These are phyloP conservation scores for Juglanconis oblonga DNA, from an alignment of 2,329 filamentous ascomycete species.

Conservation along the genomic window DNA sequence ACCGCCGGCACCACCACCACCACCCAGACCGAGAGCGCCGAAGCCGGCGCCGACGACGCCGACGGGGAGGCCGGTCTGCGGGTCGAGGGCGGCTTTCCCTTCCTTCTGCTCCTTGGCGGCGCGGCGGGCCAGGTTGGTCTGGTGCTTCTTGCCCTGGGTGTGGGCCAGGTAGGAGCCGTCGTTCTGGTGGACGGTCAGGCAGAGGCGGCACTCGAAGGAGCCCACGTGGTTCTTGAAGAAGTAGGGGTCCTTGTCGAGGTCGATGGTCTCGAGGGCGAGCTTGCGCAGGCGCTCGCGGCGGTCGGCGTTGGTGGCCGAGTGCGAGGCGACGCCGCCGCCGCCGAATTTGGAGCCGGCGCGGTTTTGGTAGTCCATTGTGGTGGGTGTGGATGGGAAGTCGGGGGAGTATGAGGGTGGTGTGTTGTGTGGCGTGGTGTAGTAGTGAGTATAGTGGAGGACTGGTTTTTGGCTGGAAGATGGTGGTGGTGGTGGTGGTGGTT, in stretches of 20 bases:
- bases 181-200: constrained; percentile 96
- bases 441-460: too few species aligned
- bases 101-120: constrained; percentile 95
- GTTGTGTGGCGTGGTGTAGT: neutral
- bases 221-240: constrained; percentile 99
- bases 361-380: constrained; percentile 73
- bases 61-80: constrained; percentile 66
- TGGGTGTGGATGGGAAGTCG: neutral
- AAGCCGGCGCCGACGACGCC: constrained; percentile 73
- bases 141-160: constrained; percentile 97
- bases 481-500: too few species aligned
- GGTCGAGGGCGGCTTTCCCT: constrained; percentile 68
- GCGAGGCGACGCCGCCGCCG: constrained; percentile 91
- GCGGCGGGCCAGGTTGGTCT: constrained; percentile 93
- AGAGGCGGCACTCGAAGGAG: constrained; percentile 95
- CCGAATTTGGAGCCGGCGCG: constrained; percentile 97
- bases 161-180: constrained; percentile 98
- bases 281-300: constrained; percentile 95
- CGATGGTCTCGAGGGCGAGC: constrained; percentile 97
- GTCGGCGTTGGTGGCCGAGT: constrained; percentile 92
- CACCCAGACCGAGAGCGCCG: constrained; percentile 51
- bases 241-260: constrained; percentile 98
- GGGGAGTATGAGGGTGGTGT: neutral
- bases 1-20: constrained; percentile 52
- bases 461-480: too few species aligned